A percentile compares a stretch with the other conserved stretches of the same genome.
phyloP scores from a whole-genome alignment of 179 eudicot species.

The Gypsophila paniculata region DNA sequence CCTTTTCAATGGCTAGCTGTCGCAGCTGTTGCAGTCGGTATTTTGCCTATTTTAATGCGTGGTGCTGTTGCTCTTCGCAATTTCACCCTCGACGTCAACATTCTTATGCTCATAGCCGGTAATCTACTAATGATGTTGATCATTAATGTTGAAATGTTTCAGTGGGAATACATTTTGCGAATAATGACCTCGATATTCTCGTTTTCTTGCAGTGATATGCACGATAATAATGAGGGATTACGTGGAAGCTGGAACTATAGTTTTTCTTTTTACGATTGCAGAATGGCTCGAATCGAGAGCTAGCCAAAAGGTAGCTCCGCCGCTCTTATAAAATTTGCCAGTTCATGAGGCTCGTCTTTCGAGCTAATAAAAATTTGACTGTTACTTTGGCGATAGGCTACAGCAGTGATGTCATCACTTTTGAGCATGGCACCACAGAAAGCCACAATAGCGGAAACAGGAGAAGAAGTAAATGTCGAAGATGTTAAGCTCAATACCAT shows the following conservation, averaged over 20 bases:
- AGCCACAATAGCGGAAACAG: constrained; percentile 76
- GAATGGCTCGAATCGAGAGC: constrained; percentile 89
- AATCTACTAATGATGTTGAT: background rate
- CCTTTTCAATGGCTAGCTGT: constrained; percentile 71
- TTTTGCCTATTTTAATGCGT: constrained; percentile 48
- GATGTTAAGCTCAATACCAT: constrained; percentile 55
- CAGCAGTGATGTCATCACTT: constrained; percentile 75
- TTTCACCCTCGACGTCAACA: constrained; percentile 59
- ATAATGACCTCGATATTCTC: no score
- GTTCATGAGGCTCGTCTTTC: background rate
- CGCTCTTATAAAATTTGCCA: background rate
- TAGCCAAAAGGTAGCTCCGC: constrained; percentile 55
- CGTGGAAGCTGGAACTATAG: constrained; percentile 78
- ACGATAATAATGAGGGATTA: constrained; percentile 63
- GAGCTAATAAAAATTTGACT: background rate
- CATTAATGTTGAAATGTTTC: background rate
- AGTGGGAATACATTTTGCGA: no score
- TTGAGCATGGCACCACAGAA: constrained; percentile 72
- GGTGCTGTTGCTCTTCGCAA: constrained; percentile 47
- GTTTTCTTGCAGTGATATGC: constrained; percentile 48
- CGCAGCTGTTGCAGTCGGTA: constrained; percentile 64
- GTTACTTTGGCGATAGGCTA: constrained; percentile 43
- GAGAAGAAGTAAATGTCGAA: constrained; percentile 62
- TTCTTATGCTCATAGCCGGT: constrained; percentile 77
- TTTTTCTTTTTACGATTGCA: constrained; percentile 69